Evolutionary conservation across 106 monocot species (phyloP), one percentile per base, ranked within the genome.

Genomic region (Iris macrosiphon): DNA sequence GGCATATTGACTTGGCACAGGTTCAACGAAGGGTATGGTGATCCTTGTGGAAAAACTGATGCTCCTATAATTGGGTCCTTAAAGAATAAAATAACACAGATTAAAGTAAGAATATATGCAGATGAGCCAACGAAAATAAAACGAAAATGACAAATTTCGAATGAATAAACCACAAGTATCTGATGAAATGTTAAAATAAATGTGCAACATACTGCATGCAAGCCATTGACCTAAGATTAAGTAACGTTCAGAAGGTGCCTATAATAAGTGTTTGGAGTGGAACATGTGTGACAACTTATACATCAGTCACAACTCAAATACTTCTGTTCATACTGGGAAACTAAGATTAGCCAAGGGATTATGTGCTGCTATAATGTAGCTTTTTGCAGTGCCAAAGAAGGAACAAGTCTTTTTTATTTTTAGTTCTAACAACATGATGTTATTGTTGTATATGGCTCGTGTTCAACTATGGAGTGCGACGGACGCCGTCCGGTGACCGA

Each of bases 41-140:
- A 50, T 57, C 57, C 74, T 56, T 69, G 74, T 13, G 74, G 43
- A 18, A 75, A 25, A 66, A 71, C 25, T 8, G 65, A 4, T 39
- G 59, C 22, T 60, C 63, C 72, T 59, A 59, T 67, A 62, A 66
- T 72, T 59, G 50, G 62, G 68, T 58, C 75, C 81, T 81, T 32
- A 21, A 30, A 52, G 25, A 0, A 48, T 41, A 53, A 45, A 5
- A 20, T 21, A 40, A 24, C 2, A 50, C 19, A 24, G 37, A 21
- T 16, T 6, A 55, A 17, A 5, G 42, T 43, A 45, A 53, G 0
- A 31, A 50, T 23, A 54, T 43, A 65, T 34, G 29, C 20, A 63
- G 25, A 37, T 3, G 16, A 52, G 28, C 1, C 0, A 37, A 12
- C 5, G 37, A 37, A 37, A 37, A 37, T 18, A 50, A 18, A 0